Percentiles rank a stretch among this genome's conserved stretches.
These are phyloP conservation scores for Mycena olivaceomarginata DNA, from an alignment of 768 basidiomycete genomes.

Conservation along the genomic window DNA sequence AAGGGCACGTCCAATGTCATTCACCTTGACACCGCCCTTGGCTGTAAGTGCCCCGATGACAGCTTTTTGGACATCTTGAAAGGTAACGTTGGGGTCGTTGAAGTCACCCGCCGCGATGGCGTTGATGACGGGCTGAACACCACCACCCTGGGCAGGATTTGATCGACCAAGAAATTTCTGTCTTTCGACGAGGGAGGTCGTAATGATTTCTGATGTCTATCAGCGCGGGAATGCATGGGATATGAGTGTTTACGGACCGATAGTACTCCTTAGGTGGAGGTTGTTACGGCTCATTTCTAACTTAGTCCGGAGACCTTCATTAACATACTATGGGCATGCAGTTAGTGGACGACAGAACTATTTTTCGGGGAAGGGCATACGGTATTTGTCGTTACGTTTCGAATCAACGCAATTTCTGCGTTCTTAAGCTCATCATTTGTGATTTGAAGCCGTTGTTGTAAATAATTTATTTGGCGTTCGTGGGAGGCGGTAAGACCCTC, in stretches of 20 bases:
- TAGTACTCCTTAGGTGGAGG: background rate
- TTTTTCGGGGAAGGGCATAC: slow-evolving; percentile 14
- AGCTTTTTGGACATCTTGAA: background rate
- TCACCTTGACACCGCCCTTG: slow-evolving; percentile 3
- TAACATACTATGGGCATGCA: background rate
- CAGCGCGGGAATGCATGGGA: slow-evolving; percentile 8
- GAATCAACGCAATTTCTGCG: background rate
- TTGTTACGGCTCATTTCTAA: slow-evolving; percentile 3
- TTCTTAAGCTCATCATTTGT: background rate
- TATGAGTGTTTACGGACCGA: slow-evolving; percentile 10
- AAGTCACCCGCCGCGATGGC: slow-evolving; percentile 1
- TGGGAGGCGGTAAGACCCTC: slow-evolving; percentile 3
- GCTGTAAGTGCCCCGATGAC: background rate
- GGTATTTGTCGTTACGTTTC: background rate
- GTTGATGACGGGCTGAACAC: slow-evolving; percentile 16
- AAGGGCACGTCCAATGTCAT: background rate
- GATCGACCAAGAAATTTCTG: background rate
- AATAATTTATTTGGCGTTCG: background rate
- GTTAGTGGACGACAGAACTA: slow-evolving; percentile 18
- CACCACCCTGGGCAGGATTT: background rate
- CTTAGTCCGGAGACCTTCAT: background rate
- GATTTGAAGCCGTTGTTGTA: too few relatives aligned
- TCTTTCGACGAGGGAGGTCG: background rate
- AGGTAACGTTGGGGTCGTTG: background rate
- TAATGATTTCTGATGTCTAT: slow-evolving; percentile 10